Base-by-base conservation (phyloP, 495 filamentous ascomycete species). In the Neurospora intermedia region DNA sequence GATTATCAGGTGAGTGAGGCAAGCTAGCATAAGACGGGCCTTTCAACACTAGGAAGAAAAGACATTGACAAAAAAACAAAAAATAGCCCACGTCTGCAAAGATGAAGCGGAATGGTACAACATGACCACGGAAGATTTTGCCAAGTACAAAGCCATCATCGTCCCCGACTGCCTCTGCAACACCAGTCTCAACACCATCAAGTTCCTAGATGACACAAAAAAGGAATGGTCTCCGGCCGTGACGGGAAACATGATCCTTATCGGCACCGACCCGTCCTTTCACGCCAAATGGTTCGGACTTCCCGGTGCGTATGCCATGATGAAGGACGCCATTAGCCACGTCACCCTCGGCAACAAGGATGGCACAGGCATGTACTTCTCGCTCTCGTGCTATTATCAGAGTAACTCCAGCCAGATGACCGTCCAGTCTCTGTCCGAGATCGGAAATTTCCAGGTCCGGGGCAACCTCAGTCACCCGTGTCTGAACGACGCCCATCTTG, bases 401-500 rank as follows among this genome's bases (percentile, higher is more conserved):
- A 74, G 74, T 59, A 43, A 38, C 8, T 69, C 71, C 5, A 35
- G 46, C n/a, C 75, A 83, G 15, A 72, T 73, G 20, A 77, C 78
- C 9, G 81, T 87, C 46, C 71, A 78, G n/a, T 70, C 80, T 48
- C 83, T 87, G 35, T 84, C 83, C 38, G 80, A 82, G 46, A 84
- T 87, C 42, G 84, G 84, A 4, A 77, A 80, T 72, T 85, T 85
- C 72, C 73, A 74, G 43, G 82, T 85, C 71, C 75, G 81, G 15
- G 82, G 82, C 11, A 78, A 84, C 70, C 75, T 84, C 13, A 80
- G 75, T 13, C 76, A 76, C 70, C 76, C 77, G 2, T 85, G 84
- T 69, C 82, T 83, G 71, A 82, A 87, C 76, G 75, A 85, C 11
- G 84, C 77, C 6, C 85, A 87, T 73, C 81, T 86, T 9, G 84